Evolutionary conservation across 2,329 filamentous ascomycete species (phyloP).

Genomic region (Colletotrichum sp.): DNA sequence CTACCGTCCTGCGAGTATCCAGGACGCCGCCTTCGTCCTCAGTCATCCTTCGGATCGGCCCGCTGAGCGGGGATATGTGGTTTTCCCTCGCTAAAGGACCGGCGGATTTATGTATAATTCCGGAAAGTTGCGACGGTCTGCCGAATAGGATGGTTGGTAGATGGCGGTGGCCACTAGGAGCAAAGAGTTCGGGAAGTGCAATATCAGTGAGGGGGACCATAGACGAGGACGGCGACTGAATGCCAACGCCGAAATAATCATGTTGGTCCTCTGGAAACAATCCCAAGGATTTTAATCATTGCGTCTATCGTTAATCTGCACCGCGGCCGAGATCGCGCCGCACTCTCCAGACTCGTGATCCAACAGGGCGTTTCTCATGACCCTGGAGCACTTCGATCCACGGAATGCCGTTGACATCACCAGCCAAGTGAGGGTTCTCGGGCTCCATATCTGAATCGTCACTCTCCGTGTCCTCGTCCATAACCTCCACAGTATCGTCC

Average conservation of each 20-base stretch:
- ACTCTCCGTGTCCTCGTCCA: constrained; percentile 39
- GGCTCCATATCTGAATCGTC: constrained; percentile 35
- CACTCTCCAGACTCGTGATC: constrained; percentile 68
- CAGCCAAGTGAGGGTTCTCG: constrained; percentile 25
- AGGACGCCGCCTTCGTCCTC: not conserved
- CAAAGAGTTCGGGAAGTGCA: not conserved
- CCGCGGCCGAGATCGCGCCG: constrained; percentile 63
- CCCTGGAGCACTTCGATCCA: constrained; percentile 66
- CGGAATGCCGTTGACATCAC: constrained; percentile 43
- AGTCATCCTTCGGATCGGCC: not conserved
- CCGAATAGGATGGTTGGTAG: not conserved
- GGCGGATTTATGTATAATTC: not conserved
- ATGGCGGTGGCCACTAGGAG: not conserved
- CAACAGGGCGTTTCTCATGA: constrained; percentile 60
- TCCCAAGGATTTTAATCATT: not conserved
- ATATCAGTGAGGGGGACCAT: not conserved
- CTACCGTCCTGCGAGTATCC: not conserved
- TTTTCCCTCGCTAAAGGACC: not conserved
- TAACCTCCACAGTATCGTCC: constrained; percentile 36
- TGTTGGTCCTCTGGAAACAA: not conserved
- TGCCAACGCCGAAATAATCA: not conserved
- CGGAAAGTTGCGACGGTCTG: not conserved
- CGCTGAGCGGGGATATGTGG: not conserved
- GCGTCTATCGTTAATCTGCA: not conserved
- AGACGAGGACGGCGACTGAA: not conserved